phyloP scores from a whole-genome alignment of 163 green algal species.

The Dunaliella salina region DNA sequence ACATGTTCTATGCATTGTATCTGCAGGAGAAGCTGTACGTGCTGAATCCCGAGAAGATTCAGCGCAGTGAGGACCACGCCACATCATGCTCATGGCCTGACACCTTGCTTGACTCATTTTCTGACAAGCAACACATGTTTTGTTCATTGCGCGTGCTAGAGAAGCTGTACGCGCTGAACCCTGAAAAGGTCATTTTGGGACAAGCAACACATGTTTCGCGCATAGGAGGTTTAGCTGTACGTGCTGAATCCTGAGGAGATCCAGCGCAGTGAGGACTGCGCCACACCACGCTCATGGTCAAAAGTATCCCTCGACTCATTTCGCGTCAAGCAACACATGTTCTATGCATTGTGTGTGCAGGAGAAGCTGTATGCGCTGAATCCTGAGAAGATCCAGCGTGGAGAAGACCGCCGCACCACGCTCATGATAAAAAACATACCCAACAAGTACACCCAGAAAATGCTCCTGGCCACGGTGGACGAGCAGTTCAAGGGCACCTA shows the following conservation, averaged over 20 bases:
- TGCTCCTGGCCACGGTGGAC: constrained; percentile 88
- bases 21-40: no score
- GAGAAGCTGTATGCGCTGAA: constrained; percentile 81
- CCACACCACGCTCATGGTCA: constrained; percentile 98
- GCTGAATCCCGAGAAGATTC: no score
- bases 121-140: no score
- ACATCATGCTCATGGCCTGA: constrained; percentile 98
- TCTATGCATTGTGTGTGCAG: constrained; percentile 29
- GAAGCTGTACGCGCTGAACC: constrained; percentile 76
- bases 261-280: constrained; percentile 68
- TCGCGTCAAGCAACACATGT: no score
- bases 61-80: constrained; percentile 72
- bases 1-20: no score
- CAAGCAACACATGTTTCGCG: no score
- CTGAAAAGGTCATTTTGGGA: constrained; percentile 73
- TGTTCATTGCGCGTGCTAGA: constrained; percentile 47
- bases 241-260: no score
- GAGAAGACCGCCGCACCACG: constrained; percentile 88
- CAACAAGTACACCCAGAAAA: constrained; percentile 99
- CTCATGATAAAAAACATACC: constrained; percentile 99
- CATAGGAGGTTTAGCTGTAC: no score
- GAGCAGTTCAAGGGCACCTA: constrained; percentile 83
- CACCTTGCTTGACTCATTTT: no score
- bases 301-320: no score
- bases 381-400: constrained; percentile 58